These are phyloP conservation scores for Lachancea thermotolerans DNA, from an alignment of 805 yeast genomes.

Conservation along the genomic window DNA sequence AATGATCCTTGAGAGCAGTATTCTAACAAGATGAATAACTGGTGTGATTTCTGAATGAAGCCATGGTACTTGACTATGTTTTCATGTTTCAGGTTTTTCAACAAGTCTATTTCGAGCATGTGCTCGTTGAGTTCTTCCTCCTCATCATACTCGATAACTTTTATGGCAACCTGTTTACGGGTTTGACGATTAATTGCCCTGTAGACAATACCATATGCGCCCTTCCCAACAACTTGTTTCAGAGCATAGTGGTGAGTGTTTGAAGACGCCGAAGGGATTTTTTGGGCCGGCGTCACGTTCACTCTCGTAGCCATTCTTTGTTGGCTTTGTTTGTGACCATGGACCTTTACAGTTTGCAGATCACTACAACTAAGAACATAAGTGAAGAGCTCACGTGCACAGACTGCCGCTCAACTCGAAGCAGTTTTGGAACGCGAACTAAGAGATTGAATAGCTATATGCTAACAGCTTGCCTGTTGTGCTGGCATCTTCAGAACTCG, in stretches of 20 bases:
- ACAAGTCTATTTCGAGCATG: slow-evolving; percentile 60
- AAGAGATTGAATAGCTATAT: too few relatives aligned
- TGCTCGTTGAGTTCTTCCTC: slow-evolving; percentile 62
- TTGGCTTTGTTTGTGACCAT: background rate
- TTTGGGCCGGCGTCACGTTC: slow-evolving; percentile 22
- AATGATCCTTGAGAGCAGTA: slow-evolving; percentile 67
- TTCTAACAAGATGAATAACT: slow-evolving; percentile 69
- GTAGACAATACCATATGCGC: slow-evolving; percentile 88
- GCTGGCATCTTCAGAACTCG: too few relatives aligned
- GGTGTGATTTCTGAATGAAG: slow-evolving; percentile 61
- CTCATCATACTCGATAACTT: slow-evolving; percentile 63
- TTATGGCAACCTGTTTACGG: slow-evolving; percentile 67
- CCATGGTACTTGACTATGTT: slow-evolving; percentile 92
- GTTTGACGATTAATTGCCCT: slow-evolving; percentile 63
- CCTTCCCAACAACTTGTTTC: slow-evolving; percentile 69
- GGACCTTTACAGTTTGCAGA: too few relatives aligned
- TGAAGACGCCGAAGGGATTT: slow-evolving; percentile 8
- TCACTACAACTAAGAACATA: too few relatives aligned
- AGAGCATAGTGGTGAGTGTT: slow-evolving; percentile 38
- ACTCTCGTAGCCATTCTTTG: slow-evolving; percentile 10
- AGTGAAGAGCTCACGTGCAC: too few relatives aligned
- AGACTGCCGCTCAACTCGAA: too few relatives aligned
- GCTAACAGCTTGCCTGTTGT: too few relatives aligned
- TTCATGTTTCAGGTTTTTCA: slow-evolving; percentile 74
- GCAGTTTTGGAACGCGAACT: too few relatives aligned